phyloP scores from a whole-genome alignment of 805 yeast species.

The Grigorovia humatica region DNA sequence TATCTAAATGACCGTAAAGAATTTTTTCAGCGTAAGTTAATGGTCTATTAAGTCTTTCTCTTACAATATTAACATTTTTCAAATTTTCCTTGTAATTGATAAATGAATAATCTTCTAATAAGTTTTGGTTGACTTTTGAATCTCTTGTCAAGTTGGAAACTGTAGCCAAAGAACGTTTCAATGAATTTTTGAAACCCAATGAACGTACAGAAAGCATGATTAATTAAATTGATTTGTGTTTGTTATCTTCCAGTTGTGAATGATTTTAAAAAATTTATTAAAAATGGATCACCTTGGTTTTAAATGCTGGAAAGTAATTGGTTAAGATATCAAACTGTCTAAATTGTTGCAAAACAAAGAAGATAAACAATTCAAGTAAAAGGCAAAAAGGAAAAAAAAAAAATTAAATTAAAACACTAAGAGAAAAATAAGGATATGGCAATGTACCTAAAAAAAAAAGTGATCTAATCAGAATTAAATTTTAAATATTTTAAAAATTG shows the following conservation, averaged over 20 bases:
- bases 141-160: conserved; percentile 41
- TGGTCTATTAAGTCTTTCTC: conserved; percentile 68
- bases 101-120: conserved; percentile 73
- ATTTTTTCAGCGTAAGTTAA: conserved; percentile 93
- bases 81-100: conserved; percentile 85
- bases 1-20: conserved; percentile 86
- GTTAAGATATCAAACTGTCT: too few relatives aligned
- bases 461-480: too few relatives aligned
- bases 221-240: background rate
- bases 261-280: too few relatives aligned
- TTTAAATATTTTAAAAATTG: too few relatives aligned
- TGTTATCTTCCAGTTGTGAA: background rate
- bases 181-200: conserved; percentile 5
- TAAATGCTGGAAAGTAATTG: too few relatives aligned
- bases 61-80: conserved; percentile 79
- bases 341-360: too few relatives aligned
- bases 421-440: too few relatives aligned
- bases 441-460: too few relatives aligned
- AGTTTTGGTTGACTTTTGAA: conserved; percentile 71
- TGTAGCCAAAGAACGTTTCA: conserved; percentile 33
- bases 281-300: too few relatives aligned
- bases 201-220: conserved; percentile 28
- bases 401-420: too few relatives aligned
- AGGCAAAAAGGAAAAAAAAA: too few relatives aligned
- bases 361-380: too few relatives aligned